A percentile compares a stretch with the other conserved stretches of the same genome.
phyloP scores from a whole-genome alignment of 2,329 filamentous ascomycete genomes.

The Ceratocystis cacaofunesta region DNA sequence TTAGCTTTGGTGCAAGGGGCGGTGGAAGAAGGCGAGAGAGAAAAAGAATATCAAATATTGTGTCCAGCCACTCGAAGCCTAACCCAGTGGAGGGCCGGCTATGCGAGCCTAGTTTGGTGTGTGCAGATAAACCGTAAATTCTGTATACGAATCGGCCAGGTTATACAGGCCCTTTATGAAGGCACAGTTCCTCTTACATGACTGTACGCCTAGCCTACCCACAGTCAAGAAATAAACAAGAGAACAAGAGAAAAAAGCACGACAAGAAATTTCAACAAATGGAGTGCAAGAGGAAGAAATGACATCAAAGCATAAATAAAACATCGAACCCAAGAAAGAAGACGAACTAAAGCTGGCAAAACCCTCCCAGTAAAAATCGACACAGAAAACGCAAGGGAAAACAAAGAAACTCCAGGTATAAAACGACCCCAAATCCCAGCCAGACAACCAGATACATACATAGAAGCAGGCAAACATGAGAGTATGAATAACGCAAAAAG shows the following conservation, averaged over 20 bases:
- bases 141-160: too few relatives aligned
- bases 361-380: slow-evolving; percentile 4
- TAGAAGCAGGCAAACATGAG: slow-evolving; percentile 12
- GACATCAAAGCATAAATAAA: background rate
- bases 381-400: slow-evolving; percentile 6
- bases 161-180: too few relatives aligned
- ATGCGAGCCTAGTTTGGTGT: too few relatives aligned
- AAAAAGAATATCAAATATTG: too few relatives aligned
- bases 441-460: background rate
- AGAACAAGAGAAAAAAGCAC: background rate
- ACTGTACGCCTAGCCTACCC: too few relatives aligned
- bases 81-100: too few relatives aligned
- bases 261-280: background rate
- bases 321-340: background rate
- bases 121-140: too few relatives aligned
- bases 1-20: too few relatives aligned
- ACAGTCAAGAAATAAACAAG: background rate
- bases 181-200: too few relatives aligned
- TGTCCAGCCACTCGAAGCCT: too few relatives aligned
- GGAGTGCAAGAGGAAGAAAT: background rate
- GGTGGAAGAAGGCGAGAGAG: too few relatives aligned
- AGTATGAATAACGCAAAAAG: background rate
- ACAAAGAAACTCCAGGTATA: slow-evolving; percentile 15
- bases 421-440: background rate
- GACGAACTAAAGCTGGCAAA: background rate